Base-by-base conservation (phyloP, 441 rosid genomes). In the Theobroma grandiflorum region DNA sequence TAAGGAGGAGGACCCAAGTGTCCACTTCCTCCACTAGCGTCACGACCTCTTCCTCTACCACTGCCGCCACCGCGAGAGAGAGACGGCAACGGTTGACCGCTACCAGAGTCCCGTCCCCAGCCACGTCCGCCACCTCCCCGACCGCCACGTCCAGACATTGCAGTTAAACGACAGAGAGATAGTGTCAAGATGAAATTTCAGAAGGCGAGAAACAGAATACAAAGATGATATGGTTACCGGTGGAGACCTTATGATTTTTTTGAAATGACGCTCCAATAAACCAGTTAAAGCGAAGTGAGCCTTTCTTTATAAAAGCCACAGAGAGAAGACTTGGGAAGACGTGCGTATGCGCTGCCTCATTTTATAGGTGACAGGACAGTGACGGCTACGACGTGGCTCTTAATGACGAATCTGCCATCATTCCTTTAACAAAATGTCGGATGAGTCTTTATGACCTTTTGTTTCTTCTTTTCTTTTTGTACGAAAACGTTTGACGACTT, bases 101-200 rank as follows among this genome's bases (percentile, higher is more conserved):
- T 26, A 26, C 31, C 31, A 26, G 31, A 26, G 31, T 26, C 31
- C 31, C 31, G n/a, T 26, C 1, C 31, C 31, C 31, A 1, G 31
- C 31, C n/a, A n/a, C n/a, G n/a, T n/a, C n/a, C n/a, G n/a, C n/a
- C n/a, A n/a, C n/a, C n/a, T n/a, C 45, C 57, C 52, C 38, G 75
- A 16, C 82, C 79, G 0, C 83, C 82, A 4, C 86, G 84, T 2
- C 84, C 53, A 83, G 88, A 81, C 88, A 86, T 86, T 74, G 62
- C 4, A 0, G 38, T 14, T 12, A 12, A 69, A 62, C 18, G 8
- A 52, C 12, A 33, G n/a, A 5, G 38, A 33, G 10, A 33, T 14
- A 62, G 42, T 35, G 42, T 4, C 2, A 7, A 65, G 70, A 9
- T 3, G 26, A 65, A 65, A 65, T 38, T 18, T 2, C 22, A 18